Base-by-base conservation (phyloP, 2,329 filamentous ascomycete species). In the Cercospora sp. region DNA sequence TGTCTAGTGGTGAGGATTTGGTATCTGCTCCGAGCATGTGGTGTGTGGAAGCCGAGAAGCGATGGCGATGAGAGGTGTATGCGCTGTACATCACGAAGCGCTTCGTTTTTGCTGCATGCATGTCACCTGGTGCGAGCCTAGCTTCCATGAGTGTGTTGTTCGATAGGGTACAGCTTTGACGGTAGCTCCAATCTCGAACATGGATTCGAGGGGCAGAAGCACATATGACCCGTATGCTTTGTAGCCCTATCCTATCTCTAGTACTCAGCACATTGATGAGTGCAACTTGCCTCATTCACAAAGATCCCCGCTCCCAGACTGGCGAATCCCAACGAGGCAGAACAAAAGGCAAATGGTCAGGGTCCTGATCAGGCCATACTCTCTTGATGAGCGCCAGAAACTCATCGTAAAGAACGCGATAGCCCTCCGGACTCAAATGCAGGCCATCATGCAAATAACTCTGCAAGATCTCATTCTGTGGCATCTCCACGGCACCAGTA, bases 371-470 rank as follows among this genome's bases (percentile, higher is more conserved):
- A 1, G 88, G 87, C 80, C 85, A 87, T 30, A 81, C 78, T 58
- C 79, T 72, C 55, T 76, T 74, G 69, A 90, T 85, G 9, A 83
- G 73, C 61, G 82, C 81, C 77, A 86, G 83, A 40, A 89, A 70
- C 71, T 86, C 84, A 5, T 84, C 78, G 69, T 82, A 88, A 40
- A 89, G 78, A 18, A 89, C 76, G 33, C 82, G 77, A 72, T 90
- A 90, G 3, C 85, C 88, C 30, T 79, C 78, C 0, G 84, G 80
- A 28, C 82, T 85, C 69, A 90, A 83, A 78, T 90, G 88, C 58
- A 90, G 78, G 5, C 87, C 88, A 78, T 89, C 88, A 61, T 81
- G 81, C 69, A 89, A 80, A 63, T 88, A 78, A 26, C 79, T 78
- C 26, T 80, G 79, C 55, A 90, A 76, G 8, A 78, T 81, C 64